Evolutionary conservation across 495 filamentous ascomycete genomes (phyloP).

Genomic region (Penicillium lividum): DNA sequence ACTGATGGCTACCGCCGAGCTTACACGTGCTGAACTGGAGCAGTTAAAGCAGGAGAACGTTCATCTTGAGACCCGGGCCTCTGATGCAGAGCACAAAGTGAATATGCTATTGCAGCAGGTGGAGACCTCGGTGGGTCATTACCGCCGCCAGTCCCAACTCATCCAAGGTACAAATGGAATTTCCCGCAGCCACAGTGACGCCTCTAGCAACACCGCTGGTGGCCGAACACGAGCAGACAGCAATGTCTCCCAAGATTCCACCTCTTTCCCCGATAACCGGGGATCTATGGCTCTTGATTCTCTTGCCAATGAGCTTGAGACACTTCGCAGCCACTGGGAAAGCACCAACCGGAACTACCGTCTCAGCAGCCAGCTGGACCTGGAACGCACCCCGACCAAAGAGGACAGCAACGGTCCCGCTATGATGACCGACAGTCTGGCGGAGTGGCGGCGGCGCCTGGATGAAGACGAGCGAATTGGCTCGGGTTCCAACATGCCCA

Average conservation of each 20-base stretch:
- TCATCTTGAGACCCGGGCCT: conserved; percentile 74
- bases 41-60: conserved; percentile 79
- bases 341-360: conserved; percentile 92
- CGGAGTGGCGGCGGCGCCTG: conserved; percentile 72
- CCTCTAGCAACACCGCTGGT: conserved; percentile 44
- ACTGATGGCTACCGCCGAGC: conserved; percentile 54
- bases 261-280: conserved; percentile 64
- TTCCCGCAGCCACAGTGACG: conserved; percentile 46
- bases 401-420: conserved; percentile 47
- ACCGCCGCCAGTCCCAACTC: conserved; percentile 75
- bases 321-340: conserved; percentile 89
- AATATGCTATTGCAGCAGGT: conserved; percentile 92
- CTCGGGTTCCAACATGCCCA: conserved; percentile 28
- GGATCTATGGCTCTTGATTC: conserved; percentile 87
- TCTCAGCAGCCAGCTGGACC: conserved; percentile 80
- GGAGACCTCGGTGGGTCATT: conserved; percentile 89
- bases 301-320: conserved; percentile 87
- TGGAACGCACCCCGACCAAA: conserved; percentile 66
- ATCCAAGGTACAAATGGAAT: conserved; percentile 42
- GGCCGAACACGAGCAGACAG: conserved; percentile 45
- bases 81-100: conserved; percentile 91
- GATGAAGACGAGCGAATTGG: conserved; percentile 59
- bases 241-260: conserved; percentile 57
- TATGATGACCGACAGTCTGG: conserved; percentile 65
- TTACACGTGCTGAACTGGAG: conserved; percentile 69